These are phyloP conservation scores for Platanus orientalis DNA, from an alignment of 164 flowering plant species.

Conservation along the genomic window DNA sequence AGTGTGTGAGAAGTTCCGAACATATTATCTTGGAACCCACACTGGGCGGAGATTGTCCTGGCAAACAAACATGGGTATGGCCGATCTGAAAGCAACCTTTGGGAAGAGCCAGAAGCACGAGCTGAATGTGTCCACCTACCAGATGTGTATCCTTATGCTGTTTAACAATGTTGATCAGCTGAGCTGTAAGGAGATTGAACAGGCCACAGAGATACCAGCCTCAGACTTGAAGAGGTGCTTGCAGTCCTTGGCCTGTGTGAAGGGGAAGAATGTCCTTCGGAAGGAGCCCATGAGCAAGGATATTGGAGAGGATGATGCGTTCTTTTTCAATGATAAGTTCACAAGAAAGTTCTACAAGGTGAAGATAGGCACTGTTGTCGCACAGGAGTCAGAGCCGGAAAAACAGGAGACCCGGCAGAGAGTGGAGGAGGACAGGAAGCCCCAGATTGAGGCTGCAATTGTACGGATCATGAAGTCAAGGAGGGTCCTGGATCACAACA, in stretches of 20 bases:
- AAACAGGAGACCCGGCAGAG: too few species aligned
- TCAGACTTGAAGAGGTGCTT: slow-evolving; percentile 6
- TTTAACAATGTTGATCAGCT: slow-evolving; percentile 3
- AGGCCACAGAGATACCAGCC: slow-evolving; percentile 8
- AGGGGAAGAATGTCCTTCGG: slow-evolving; percentile 6
- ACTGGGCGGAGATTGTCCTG: slow-evolving; percentile 4
- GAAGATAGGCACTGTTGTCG: too few species aligned
- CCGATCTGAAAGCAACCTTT: slow-evolving; percentile 12
- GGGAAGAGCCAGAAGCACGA: slow-evolving; percentile 11
- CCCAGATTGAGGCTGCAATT: slow-evolving; percentile 25
- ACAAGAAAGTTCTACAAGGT: slow-evolving; percentile 11
- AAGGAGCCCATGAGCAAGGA: slow-evolving; percentile 12
- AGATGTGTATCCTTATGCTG: slow-evolving; percentile 12
- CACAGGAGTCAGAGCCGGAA: too few species aligned
- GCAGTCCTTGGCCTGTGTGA: slow-evolving; percentile 17
- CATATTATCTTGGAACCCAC: slow-evolving; percentile 9
- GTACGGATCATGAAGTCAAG: slow-evolving; percentile 26
- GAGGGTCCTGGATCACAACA: slow-evolving; percentile 16
- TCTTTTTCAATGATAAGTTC: slow-evolving; percentile 11
- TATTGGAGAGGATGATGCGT: slow-evolving; percentile 21
- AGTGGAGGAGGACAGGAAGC: slow-evolving; percentile 26
- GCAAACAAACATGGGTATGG: slow-evolving; percentile 11
- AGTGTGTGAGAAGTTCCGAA: slow-evolving; percentile 8
- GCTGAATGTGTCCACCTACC: slow-evolving; percentile 9
- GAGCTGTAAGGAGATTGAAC: slow-evolving; percentile 9